Base-by-base conservation (phyloP, 2,329 filamentous ascomycete genomes). In the Raffaelea ambrosiae region DNA sequence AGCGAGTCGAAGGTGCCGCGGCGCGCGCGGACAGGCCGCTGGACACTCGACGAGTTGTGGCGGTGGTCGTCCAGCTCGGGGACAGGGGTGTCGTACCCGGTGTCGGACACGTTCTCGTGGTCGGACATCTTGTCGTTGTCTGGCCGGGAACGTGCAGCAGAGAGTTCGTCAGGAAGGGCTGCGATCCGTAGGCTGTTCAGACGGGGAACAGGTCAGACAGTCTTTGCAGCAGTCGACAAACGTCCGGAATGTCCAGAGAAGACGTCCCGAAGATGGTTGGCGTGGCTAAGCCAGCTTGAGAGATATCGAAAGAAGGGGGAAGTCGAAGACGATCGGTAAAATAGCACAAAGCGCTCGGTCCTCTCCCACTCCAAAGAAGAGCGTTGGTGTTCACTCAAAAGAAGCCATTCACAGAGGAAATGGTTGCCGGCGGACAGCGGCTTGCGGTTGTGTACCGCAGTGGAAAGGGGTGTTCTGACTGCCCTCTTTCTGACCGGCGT, bases 61-160 rank as follows among this genome's bases (percentile, higher is more conserved):
- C 88, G 85, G 68, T 96, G 90, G 63, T 96, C 89, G 62, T 96
- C 88, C 43, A 96, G 76, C 62, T 90, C 84, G 52, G 84, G 83
- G 52, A 89, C 79, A 14, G 86, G 85, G 48, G 84, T 83, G 65
- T 80, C 79, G 66, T 84, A 88, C 58, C 82, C 77, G 58, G 77
- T 76, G 59, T 80, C 75, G 48, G 77, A 66, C 44, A 62, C 71
- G 54, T 64, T 69, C 59, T 83, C 79, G 61, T 77, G 75, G 61
- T 83, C 78, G 51, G 79, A 76, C 89, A 94, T 79, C 61, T 70
- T 70, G 76, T 66, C 53, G 72, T n/a, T n/a, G n/a, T n/a, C n/a
- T n/a, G n/a, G n/a, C n/a, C n/a, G n/a, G n/a, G n/a, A n/a, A n/a
- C n/a, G 21, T 21, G 21, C 20, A 41, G 33, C 20, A 40, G 40